Evolutionary conservation across 805 yeast species (phyloP).

Genomic region (Yamadazyma paraphyllophila): DNA sequence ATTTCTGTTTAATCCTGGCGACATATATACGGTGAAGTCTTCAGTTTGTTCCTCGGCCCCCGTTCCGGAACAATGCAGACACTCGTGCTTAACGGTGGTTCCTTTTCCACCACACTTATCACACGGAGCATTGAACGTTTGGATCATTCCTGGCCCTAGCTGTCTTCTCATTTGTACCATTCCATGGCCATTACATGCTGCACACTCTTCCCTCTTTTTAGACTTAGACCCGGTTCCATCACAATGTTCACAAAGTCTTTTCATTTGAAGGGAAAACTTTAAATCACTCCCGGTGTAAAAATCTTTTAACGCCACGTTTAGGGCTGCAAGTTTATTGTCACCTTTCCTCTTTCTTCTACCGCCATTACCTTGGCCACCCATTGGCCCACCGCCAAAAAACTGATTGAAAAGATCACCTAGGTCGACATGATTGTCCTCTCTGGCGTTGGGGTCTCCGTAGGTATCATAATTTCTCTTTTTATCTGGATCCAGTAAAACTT

Average conservation of each 20-base stretch:
- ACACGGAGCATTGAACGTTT: conserved; percentile 77
- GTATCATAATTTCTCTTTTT: conserved; percentile 68
- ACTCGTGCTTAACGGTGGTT: conserved; percentile 56
- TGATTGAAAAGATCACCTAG: conserved; percentile 61
- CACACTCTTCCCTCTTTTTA: conserved; percentile 65
- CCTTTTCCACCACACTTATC: conserved; percentile 82
- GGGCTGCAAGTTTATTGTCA: conserved; percentile 53
- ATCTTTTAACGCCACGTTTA: conserved; percentile 60
- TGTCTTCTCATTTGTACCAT: conserved; percentile 62
- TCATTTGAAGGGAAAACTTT: conserved; percentile 64
- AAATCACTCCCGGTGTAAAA: conserved; percentile 67
- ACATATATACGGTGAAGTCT: conserved; percentile 57
- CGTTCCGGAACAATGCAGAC: conserved; percentile 68
- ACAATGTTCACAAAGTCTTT: conserved; percentile 74
- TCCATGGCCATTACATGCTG: conserved; percentile 75
- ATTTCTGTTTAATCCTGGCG: conserved; percentile 68
- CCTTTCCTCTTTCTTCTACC: conserved; percentile 55
- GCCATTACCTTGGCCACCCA: conserved; percentile 5
- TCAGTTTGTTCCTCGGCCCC: conserved; percentile 59
- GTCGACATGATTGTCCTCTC: conserved; percentile 21
- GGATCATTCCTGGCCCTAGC: conserved; percentile 88
- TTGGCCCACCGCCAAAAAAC: conserved; percentile 33
- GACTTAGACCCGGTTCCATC: conserved; percentile 85
- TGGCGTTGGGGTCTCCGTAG: conserved; percentile 68
- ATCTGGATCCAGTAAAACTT: conserved; percentile 69